phyloP scores from a whole-genome alignment of 2,329 filamentous ascomycete species.

The Fusarium decemcellulare region DNA sequence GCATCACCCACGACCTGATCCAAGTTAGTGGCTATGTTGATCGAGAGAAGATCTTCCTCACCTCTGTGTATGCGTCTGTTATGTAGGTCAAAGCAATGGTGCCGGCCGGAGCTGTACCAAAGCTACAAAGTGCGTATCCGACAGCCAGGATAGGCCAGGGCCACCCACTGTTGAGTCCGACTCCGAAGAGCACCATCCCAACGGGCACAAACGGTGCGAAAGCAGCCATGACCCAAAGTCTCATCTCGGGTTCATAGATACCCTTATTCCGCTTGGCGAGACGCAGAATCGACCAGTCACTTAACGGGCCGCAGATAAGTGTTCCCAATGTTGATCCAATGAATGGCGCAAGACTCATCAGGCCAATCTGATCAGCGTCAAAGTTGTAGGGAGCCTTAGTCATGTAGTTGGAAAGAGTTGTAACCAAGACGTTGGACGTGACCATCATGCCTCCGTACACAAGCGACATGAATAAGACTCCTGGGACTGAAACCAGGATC shows the following conservation, averaged over 20 bases:
- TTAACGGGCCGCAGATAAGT: constrained; percentile 54
- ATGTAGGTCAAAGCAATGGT: constrained; percentile 12
- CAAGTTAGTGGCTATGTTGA: not conserved
- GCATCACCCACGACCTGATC: constrained; percentile 13
- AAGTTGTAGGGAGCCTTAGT: constrained; percentile 49
- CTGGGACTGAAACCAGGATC: constrained; percentile 12
- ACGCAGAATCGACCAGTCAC: constrained; percentile 54
- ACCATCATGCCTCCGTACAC: constrained; percentile 10
- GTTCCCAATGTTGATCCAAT: constrained; percentile 55
- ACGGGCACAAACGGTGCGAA: not conserved
- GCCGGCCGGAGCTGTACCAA: constrained; percentile 3
- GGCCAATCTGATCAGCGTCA: constrained; percentile 39
- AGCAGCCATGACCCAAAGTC: constrained; percentile 40
- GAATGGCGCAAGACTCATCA: constrained; percentile 46
- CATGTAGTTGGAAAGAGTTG: constrained; percentile 4
- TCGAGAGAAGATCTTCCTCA: not conserved
- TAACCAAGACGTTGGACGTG: not conserved
- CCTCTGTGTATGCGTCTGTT: constrained; percentile 7
- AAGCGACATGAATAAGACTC: constrained; percentile 7
- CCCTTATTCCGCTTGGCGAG: constrained; percentile 55
- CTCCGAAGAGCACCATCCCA: constrained; percentile 1
- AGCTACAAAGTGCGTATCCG: constrained; percentile 6
- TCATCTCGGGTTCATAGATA: constrained; percentile 60
- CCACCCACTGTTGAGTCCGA: constrained; percentile 10
- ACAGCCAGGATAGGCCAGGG: constrained; percentile 10